Evolutionary conservation across 2,329 filamentous ascomycete species (phyloP), one percentile per base, ranked within the genome.

Genomic region (Colletotrichum phormii): DNA sequence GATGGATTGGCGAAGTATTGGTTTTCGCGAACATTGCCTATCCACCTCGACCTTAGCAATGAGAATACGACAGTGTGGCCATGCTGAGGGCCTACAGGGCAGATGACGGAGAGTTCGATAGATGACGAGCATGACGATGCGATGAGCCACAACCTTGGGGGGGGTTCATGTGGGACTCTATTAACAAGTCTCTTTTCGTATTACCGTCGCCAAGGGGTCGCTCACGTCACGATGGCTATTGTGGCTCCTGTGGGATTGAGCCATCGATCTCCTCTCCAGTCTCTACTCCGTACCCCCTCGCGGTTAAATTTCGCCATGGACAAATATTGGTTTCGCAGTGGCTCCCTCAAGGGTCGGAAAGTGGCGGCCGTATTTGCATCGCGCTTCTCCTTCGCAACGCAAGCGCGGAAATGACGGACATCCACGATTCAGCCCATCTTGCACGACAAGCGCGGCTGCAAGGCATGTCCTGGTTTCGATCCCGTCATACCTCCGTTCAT

Each of bases 371-470:
- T 31, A 61, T 35, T 53, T 55, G 54, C 29, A 69, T 60, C 66
- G 70, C 70, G 70, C 70, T 69, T 72, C 64, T 60, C 53, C 54
- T 35, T 70, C 59, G 42, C 9, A 70, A 69, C 65, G 42, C 60
- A 70, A 72, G 70, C 70, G 70, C 70, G 65, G 70, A 57, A 69
- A 70, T 60, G 66, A 70, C 42, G 31, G 26, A 22, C 64, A 58
- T 46, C 37, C 33, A 70, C 65, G 54, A 35, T 64, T 60, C 59
- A 46, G 64, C 60, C 33, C 37, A 60, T 72, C 60, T 49, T 60
- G 60, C 54, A 64, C 26, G 5, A 67, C 68, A 72, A 72, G 65
- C 70, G 70, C 70, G 66, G 66, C 60, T 49, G 65, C 66, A 46
- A 64, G 60, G 66, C 59, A 22, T 51, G 65, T 55, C 70, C 70